Base-by-base conservation (phyloP, 495 filamentous ascomycete genomes). In the Lepraria neglecta region DNA sequence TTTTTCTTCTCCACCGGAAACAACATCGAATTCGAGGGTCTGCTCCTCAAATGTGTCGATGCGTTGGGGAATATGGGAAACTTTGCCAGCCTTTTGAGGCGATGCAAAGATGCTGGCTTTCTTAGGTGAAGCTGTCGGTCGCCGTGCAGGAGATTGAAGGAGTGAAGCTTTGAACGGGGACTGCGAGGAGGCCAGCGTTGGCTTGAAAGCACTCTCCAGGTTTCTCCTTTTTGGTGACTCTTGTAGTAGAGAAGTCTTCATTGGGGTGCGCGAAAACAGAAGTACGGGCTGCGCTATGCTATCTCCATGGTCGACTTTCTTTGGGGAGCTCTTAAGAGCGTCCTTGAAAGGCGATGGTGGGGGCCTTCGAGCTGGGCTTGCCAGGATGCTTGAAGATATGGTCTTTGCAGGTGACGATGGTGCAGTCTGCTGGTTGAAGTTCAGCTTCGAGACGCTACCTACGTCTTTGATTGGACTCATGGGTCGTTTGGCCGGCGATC, bases 261-360 rank as follows among this genome's bases (percentile, higher is more conserved):
- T 27, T 6, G 67, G 61, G 14, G 61, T 62, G 38, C 48, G 51
- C 3, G 64, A 63, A 31, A 56, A 31, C 33, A 54, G 45, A 28
- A 68, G 54, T 40, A 50, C 35, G 10, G 61, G 61, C 56, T 64
- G 65, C 27, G 61, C 57, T 12, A 47, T 55, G 19, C 27, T 27
- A 14, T 62, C 42, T 9, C 56, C 61, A 21, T 65, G n/a, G 19
- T 66, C 52, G 9, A 66, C 62, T 35, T 71, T 73, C 45, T 61
- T 71, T 12, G 74, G 72, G 31, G 74, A 72, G 30, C 56, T 31
- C 51, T 70, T 73, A 19, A 76, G 61, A 0, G 69, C 73, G 61
- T 77, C 79, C 59, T 77, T 74, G 70, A 81, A 80, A 17, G 81
- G 77, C 7, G 78, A 82, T 7, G 75, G 66, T 9, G 80, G 74